Evolutionary conservation across 208 protist species (phyloP).

Genomic region (Naegleria fowleri): DNA sequence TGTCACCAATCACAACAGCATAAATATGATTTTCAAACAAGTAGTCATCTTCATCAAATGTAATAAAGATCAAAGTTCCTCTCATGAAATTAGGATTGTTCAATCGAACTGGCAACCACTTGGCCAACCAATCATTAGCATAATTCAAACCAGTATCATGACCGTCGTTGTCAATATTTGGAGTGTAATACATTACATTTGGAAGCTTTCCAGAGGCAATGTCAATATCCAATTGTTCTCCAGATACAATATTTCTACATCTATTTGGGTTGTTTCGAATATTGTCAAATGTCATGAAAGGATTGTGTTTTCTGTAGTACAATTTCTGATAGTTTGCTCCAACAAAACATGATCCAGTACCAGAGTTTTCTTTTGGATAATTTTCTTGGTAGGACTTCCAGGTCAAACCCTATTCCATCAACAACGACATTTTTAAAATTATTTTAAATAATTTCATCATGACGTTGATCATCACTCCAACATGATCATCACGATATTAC

Average conservation of each 20-base stretch:
- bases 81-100: slow-evolving; percentile 2
- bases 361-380: slow-evolving; percentile 8
- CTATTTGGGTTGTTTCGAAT: slow-evolving; percentile 9
- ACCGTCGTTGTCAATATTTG: slow-evolving; percentile 31
- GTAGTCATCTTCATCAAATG: slow-evolving; percentile 28
- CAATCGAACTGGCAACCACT: not conserved
- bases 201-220: not conserved
- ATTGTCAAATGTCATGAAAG: slow-evolving; percentile 27
- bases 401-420: not conserved
- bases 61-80: not conserved
- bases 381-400: slow-evolving; percentile 27
- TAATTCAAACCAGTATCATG: slow-evolving; percentile 26
- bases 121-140: not conserved
- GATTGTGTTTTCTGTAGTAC: slow-evolving; percentile 30
- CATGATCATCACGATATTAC: not conserved
- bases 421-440: not conserved
- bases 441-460: not conserved
- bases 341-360: not conserved
- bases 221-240: slow-evolving; percentile 1
- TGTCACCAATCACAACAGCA: not conserved
- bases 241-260: slow-evolving; percentile 25
- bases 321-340: not conserved
- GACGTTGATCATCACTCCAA: no score
- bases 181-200: slow-evolving; percentile 27
- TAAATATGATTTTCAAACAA: slow-evolving; percentile 9